phyloP scores from a whole-genome alignment of 179 eudicot species.

The Drosera spatulata region DNA sequence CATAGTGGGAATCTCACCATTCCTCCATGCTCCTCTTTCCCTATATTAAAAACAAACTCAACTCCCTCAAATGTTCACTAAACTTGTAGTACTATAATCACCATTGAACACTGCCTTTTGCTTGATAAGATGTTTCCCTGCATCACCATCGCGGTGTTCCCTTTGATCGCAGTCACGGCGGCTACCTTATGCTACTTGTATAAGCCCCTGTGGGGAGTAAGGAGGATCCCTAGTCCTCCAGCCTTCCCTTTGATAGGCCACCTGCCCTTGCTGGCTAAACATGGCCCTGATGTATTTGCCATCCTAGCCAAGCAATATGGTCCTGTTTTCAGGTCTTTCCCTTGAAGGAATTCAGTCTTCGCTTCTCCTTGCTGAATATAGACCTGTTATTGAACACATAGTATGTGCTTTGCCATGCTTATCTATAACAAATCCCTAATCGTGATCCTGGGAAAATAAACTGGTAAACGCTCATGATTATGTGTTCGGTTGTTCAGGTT shows the following conservation, averaged over 20 bases:
- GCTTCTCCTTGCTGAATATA: too few relatives aligned
- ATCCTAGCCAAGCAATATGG: slow-evolving; percentile 58
- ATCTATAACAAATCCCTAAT: too few relatives aligned
- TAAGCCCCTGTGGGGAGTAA: slow-evolving; percentile 63
- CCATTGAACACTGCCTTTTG: neutral
- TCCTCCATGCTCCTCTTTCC: too few relatives aligned
- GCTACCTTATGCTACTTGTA: slow-evolving; percentile 29
- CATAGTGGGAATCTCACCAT: too few relatives aligned
- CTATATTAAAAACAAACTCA: too few relatives aligned
- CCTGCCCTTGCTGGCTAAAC: slow-evolving; percentile 64
- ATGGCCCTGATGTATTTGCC: slow-evolving; percentile 66
- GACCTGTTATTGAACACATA: too few relatives aligned
- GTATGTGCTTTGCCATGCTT: too few relatives aligned
- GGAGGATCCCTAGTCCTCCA: slow-evolving; percentile 66
- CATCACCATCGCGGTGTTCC: neutral
- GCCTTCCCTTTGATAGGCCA: slow-evolving; percentile 66
- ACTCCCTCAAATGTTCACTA: too few relatives aligned
- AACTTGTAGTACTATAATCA: too few relatives aligned
- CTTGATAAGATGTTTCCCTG: neutral
- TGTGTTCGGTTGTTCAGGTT: slow-evolving; percentile 33
- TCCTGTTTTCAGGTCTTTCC: slow-evolving; percentile 64
- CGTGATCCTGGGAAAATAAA: too few relatives aligned
- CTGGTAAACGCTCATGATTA: too few relatives aligned
- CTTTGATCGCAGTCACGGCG: slow-evolving; percentile 8
- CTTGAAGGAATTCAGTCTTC: too few relatives aligned